Conservation (phyloP, 1,284 basidiomycete species). For the Irpex rosettiformis region DNA sequence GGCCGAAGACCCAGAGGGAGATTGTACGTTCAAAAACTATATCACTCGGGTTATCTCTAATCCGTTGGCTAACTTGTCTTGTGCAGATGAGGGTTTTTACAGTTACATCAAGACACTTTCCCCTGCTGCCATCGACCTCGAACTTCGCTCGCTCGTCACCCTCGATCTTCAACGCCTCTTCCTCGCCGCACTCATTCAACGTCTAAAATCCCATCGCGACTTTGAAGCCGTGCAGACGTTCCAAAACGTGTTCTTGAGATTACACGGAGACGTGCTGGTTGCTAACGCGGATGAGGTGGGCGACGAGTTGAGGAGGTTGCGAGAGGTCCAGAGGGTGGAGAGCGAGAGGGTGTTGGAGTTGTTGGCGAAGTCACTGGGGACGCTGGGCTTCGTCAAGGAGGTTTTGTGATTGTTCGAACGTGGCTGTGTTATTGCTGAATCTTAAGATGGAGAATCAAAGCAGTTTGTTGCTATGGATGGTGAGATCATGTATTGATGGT, state of each 20-base stretch:
- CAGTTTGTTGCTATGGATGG: neutral
- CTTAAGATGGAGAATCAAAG: neutral
- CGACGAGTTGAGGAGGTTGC: slow-evolving; percentile 51
- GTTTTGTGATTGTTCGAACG: slow-evolving; percentile 29
- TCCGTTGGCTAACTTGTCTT: neutral
- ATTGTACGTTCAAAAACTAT: slow-evolving; percentile 57
- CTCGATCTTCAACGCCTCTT: slow-evolving; percentile 68
- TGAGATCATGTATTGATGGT: neutral
- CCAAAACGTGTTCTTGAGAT: slow-evolving; percentile 78
- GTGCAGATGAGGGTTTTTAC: slow-evolving; percentile 80
- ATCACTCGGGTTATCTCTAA: neutral
- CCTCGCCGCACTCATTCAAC: slow-evolving; percentile 68
- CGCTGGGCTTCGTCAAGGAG: slow-evolving; percentile 63
- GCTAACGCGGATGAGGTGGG: slow-evolving; percentile 60
- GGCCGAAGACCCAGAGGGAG: slow-evolving; percentile 52
- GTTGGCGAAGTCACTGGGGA: slow-evolving; percentile 68
- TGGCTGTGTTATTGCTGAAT: neutral
- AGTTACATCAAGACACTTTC: slow-evolving; percentile 83
- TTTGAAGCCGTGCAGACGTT: slow-evolving; percentile 96
- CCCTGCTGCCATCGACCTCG: slow-evolving; percentile 88
- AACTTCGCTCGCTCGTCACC: slow-evolving; percentile 79
- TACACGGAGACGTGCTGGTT: slow-evolving; percentile 83
- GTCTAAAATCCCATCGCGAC: slow-evolving; percentile 80
- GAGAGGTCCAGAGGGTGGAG: slow-evolving; percentile 67
- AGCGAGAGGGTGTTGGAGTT: slow-evolving; percentile 71